These are phyloP conservation scores for Suillus weaverae DNA, from an alignment of 768 basidiomycete genomes.

Conservation along the genomic window DNA sequence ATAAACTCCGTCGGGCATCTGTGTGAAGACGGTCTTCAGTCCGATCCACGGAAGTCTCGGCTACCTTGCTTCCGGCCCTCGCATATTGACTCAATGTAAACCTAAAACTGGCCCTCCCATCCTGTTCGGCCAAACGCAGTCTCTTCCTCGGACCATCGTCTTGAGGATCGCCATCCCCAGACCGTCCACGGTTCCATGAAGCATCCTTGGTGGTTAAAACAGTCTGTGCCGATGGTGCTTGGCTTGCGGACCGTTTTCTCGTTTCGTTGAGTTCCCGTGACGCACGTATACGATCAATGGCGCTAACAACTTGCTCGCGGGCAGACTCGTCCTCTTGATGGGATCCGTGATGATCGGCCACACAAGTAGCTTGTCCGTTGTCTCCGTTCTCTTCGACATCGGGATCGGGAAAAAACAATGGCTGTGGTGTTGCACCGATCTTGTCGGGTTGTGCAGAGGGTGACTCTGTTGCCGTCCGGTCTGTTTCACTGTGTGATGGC, in stretches of 20 bases:
- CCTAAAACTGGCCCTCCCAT: constrained; percentile 40
- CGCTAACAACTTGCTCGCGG: not conserved
- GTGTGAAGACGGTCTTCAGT: constrained; percentile 19
- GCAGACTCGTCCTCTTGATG: not conserved
- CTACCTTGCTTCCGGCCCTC: constrained; percentile 42
- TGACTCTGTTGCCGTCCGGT: constrained; percentile 15
- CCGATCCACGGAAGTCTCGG: constrained; percentile 22
- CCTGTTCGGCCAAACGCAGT: constrained; percentile 22
- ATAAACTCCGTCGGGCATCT: not conserved
- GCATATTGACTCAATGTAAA: constrained; percentile 54
- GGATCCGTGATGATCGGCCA: not conserved
- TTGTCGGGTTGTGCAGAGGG: constrained; percentile 14
- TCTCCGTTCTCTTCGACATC: constrained; percentile 14
- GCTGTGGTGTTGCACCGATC: constrained; percentile 14
- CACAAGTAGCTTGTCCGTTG: not conserved
- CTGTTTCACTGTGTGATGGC: constrained; percentile 7
- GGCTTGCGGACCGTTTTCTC: constrained; percentile 8
- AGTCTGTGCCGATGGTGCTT: constrained; percentile 35
- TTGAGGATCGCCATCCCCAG: constrained; percentile 4
- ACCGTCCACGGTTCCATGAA: constrained; percentile 43
- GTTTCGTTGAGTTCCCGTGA: not conserved
- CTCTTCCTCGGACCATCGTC: constrained; percentile 37
- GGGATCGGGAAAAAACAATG: constrained; percentile 29
- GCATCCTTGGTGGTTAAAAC: constrained; percentile 54
- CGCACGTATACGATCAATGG: constrained; percentile 1